Conservation (phyloP, 495 filamentous ascomycete species). For the Xanthoparmelia taractica region DNA sequence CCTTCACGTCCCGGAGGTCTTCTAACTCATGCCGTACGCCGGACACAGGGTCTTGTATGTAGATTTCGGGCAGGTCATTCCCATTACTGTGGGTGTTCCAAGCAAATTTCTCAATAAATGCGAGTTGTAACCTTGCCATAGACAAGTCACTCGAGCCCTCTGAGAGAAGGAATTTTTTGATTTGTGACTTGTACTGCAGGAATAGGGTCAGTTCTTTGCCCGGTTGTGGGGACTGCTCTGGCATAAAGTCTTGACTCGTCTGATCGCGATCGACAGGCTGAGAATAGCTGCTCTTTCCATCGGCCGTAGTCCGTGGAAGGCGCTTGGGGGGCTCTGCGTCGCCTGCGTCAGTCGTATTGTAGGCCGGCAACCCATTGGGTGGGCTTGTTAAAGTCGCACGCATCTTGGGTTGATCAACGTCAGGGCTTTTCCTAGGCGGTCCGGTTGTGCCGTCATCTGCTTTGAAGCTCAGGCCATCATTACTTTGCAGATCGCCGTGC, state of each 20-base stretch:
- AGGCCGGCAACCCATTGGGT: slow-evolving; percentile 16
- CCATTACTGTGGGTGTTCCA: slow-evolving; percentile 97
- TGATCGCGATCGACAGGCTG: slow-evolving; percentile 30
- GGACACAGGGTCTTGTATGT: slow-evolving; percentile 91
- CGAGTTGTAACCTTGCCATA: slow-evolving; percentile 78
- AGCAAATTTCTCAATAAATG: slow-evolving; percentile 99
- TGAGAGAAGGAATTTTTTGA: slow-evolving; percentile 87
- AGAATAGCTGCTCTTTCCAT: slow-evolving; percentile 16
- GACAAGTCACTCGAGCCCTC: slow-evolving; percentile 78
- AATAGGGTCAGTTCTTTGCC: slow-evolving; percentile 93
- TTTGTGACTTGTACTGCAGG: slow-evolving; percentile 90
- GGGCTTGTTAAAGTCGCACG: slow-evolving; percentile 34
- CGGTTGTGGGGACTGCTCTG: slow-evolving; percentile 67
- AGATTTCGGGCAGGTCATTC: slow-evolving; percentile 88
- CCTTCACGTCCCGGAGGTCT: slow-evolving; percentile 89
- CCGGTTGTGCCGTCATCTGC: slow-evolving; percentile 51
- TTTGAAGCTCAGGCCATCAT: slow-evolving; percentile 43
- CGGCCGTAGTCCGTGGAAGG: slow-evolving; percentile 18
- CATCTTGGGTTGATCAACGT: slow-evolving; percentile 26
- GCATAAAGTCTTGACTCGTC: slow-evolving; percentile 45
- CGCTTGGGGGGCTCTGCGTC: slow-evolving; percentile 20
- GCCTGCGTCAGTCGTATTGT: slow-evolving; percentile 9
- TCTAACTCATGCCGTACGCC: slow-evolving; percentile 94
- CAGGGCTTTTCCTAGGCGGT: slow-evolving; percentile 36
- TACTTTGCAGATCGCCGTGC: slow-evolving; percentile 24